Percentiles rank a stretch among this genome's conserved stretches.
These are phyloP conservation scores for Citrus mangshanensis DNA, from an alignment of 345 rosid species.

Conservation along the genomic window DNA sequence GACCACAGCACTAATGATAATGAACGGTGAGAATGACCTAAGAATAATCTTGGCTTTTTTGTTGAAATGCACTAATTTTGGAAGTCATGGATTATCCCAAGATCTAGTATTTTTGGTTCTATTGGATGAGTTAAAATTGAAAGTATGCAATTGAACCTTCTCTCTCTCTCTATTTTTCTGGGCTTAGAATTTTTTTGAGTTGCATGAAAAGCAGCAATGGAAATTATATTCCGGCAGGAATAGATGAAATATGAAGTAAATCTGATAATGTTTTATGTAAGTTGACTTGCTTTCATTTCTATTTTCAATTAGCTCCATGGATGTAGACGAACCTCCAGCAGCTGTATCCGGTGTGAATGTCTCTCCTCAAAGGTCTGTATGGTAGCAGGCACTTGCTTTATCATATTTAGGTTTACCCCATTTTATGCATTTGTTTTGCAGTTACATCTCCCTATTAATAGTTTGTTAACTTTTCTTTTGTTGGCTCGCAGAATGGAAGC, in stretches of 20 bases:
- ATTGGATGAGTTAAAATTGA: neutral
- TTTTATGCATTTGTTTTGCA: neutral
- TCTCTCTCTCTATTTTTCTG: neutral
- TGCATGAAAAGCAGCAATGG: neutral
- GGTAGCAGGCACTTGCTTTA: neutral
- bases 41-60: neutral
- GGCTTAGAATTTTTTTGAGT: neutral
- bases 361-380: conserved; percentile 58
- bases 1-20: conserved; percentile 23
- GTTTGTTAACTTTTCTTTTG: neutral
- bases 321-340: conserved; percentile 63
- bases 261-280: neutral
- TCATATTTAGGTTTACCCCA: neutral
- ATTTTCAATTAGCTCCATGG: conserved; percentile 60
- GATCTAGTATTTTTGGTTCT: neutral
- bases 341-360: conserved; percentile 41
- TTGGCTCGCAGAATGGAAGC: conserved; percentile 56
- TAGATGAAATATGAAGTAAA: neutral
- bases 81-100: neutral
- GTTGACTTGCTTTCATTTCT: conserved; percentile 5
- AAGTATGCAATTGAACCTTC: neutral
- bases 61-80: neutral
- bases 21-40: conserved; percentile 44
- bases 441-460: neutral
- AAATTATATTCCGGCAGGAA: neutral